Evolutionary conservation across 129 eudicot species (phyloP).

Genomic region (Lonicera japonica): DNA sequence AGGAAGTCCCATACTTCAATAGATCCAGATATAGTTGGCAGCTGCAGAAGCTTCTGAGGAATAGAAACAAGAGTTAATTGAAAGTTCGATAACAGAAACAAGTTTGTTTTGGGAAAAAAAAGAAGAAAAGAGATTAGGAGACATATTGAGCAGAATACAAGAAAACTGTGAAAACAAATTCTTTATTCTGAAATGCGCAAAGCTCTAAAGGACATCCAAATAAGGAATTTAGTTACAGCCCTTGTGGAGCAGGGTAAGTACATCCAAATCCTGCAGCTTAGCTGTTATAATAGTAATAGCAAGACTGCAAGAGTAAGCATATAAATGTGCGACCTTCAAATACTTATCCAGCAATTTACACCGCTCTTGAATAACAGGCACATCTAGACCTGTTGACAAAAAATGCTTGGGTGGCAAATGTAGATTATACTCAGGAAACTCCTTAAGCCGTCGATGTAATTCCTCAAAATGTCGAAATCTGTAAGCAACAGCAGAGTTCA

Average conservation of each 20-base stretch:
- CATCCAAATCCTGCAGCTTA: not conserved
- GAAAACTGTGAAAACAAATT: too few relatives aligned
- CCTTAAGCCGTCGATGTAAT: conserved; percentile 90
- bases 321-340: conserved; percentile 56
- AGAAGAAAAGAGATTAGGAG: too few relatives aligned
- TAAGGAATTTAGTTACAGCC: not conserved
- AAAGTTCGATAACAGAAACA: not conserved
- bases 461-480: conserved; percentile 98
- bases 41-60: conserved; percentile 82
- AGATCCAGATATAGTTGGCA: conserved; percentile 82
- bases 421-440: conserved; percentile 82
- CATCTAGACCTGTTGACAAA: conserved; percentile 87
- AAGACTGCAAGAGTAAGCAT: too few relatives aligned
- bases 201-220: not conserved
- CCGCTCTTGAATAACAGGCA: conserved; percentile 85
- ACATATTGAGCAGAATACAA: too few relatives aligned
- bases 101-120: not conserved
- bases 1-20: conserved; percentile 99
- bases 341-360: conserved; percentile 82
- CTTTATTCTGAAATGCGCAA: too few relatives aligned
- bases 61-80: conserved; percentile 17
- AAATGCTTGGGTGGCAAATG: conserved; percentile 99
- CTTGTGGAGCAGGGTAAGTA: not conserved
- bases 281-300: not conserved
- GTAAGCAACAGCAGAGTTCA: conserved; percentile 16